Conservation (phyloP, 1,139 yeast genomes). For the Zygoascus meyerae region DNA sequence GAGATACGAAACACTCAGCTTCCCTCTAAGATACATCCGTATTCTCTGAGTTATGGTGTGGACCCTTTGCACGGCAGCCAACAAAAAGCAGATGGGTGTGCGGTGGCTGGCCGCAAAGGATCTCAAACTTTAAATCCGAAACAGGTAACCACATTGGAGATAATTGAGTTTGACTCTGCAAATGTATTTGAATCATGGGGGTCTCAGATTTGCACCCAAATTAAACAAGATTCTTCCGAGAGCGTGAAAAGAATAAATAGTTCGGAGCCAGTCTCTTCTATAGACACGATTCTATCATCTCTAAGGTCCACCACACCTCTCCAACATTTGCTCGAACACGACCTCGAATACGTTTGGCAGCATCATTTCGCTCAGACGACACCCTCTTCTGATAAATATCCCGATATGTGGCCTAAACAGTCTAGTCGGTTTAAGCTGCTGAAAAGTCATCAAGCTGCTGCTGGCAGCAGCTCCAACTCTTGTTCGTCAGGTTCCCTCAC, state of each 20-base stretch:
- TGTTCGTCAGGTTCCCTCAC: too few species aligned
- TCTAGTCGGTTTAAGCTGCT: neutral
- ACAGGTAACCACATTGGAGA: constrained; percentile 2
- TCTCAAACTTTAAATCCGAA: constrained; percentile 5
- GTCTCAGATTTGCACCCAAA: constrained; percentile 1
- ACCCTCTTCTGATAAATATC: neutral
- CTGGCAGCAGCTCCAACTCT: too few species aligned
- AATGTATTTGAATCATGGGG: constrained; percentile 2
- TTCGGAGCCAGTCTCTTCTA: too few species aligned
- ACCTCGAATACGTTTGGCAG: neutral
- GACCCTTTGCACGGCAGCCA: too few species aligned
- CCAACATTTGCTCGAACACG: neutral
- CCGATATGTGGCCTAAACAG: constrained; percentile 1
- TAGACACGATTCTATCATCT: neutral
- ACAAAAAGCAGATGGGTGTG: too few species aligned
- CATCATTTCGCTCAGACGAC: neutral
- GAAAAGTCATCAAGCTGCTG: neutral
- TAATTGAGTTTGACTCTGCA: neutral
- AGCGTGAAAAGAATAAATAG: too few species aligned
- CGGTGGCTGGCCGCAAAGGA: neutral
- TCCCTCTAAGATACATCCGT: too few species aligned
- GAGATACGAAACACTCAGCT: too few species aligned
- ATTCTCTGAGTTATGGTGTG: too few species aligned
- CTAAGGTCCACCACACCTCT: neutral
- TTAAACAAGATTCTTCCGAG: too few species aligned